phyloP scores from a whole-genome alignment of 2,329 filamentous ascomycete species.

The Fusarium sp. region DNA sequence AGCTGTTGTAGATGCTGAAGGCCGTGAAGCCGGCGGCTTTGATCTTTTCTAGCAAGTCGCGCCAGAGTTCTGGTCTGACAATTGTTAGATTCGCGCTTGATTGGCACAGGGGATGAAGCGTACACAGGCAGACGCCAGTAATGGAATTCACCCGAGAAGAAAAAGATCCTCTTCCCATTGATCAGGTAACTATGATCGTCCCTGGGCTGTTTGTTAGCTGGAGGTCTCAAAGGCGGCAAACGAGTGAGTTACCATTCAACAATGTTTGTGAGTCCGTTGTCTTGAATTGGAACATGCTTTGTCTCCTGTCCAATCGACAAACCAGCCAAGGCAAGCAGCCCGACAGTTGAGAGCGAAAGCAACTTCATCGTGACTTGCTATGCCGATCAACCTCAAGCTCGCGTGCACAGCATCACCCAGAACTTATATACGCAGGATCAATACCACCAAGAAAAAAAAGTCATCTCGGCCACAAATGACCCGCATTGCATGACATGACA shows the following conservation, averaged over 20 bases:
- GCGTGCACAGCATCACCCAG: neutral
- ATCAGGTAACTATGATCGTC: conserved; percentile 53
- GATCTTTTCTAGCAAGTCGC: conserved; percentile 53
- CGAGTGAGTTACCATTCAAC: conserved; percentile 18
- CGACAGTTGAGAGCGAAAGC: conserved; percentile 17
- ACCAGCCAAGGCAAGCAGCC: conserved; percentile 20
- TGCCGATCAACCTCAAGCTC: neutral
- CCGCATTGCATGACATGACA: conserved; percentile 12
- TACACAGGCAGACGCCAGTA: conserved; percentile 54
- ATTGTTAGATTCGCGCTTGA: neutral
- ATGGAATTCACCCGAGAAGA: conserved; percentile 55
- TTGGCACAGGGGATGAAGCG: neutral
- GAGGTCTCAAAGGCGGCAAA: accelerated
- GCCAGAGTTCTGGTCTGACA: conserved; percentile 47
- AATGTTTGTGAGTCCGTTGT: conserved; percentile 23
- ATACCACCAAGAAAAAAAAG: neutral
- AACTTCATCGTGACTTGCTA: conserved; percentile 18
- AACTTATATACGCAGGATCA: neutral
- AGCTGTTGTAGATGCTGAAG: conserved; percentile 53
- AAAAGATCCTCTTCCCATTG: conserved; percentile 52
- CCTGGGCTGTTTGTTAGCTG: conserved; percentile 33
- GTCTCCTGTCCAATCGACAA: conserved; percentile 19
- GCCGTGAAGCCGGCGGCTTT: conserved; percentile 54
- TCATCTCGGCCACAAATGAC: conserved; percentile 7
- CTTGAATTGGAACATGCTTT: conserved; percentile 8